Base-by-base conservation (phyloP, 345 rosid genomes). In the Eucalyptus cloeziana region DNA sequence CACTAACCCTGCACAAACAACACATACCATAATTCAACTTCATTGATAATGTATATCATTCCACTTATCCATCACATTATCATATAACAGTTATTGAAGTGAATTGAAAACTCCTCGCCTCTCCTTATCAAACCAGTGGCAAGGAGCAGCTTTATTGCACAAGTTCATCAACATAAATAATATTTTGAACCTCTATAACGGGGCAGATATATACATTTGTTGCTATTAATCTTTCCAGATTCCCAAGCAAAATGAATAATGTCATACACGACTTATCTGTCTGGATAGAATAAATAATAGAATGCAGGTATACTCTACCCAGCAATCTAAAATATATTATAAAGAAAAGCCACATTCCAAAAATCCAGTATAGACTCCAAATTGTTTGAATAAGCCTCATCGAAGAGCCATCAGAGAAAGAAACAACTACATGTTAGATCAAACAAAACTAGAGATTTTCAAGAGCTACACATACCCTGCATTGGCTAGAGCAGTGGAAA, bases 401-500 rank as follows among this genome's bases (percentile, higher is more conserved):
- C 50, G 30, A 40, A 37, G 85, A 1, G 85, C 85, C 21, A 40
- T 52, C 37, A 76, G 86, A 86, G 86, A 89, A 90, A 79, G 30
- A 56, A 27, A 54, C 45, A 44, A 50, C 33, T 37, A 64, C 44
- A 83, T 45, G 49, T 49, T 45, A 86, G 37, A 62, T 50, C 51
- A 22, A 89, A 91, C 33, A 81, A 49, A 88, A 81, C 17, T 16
- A 56, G 25, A 64, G 24, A 13, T 27, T 13, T 49, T 40, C n/a
- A 49, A 33, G 89, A 49, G 85, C 21, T 85, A 76, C 17, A 49
- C 95, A 90, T 54, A 96, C 99, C 99, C 94, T 87, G 99, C 99
- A 93, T 97, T 97, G 87, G 99, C 99, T 91, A 97, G 93, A 91
- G 99, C 99, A 76, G 99, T 97, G 51, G 99, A 97, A 89, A 97